These are phyloP conservation scores for Cryphonectria radicalis DNA, from an alignment of 2,329 filamentous ascomycete species.

Conservation along the genomic window DNA sequence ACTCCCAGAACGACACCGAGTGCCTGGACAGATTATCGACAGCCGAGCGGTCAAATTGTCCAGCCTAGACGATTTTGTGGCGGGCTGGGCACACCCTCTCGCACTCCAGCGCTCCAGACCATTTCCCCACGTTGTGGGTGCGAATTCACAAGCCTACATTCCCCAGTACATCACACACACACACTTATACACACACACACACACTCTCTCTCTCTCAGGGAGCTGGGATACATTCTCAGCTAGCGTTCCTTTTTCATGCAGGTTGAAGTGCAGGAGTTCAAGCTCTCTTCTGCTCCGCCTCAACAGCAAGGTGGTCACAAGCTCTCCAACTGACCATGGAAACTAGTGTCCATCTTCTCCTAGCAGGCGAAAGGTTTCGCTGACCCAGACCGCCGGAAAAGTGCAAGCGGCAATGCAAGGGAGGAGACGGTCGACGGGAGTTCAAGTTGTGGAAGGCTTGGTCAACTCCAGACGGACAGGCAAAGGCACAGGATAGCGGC, in stretches of 20 bases:
- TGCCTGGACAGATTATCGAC: neutral
- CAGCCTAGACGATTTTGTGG: neutral
- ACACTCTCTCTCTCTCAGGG: neutral
- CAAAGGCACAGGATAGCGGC: neutral
- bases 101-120: neutral
- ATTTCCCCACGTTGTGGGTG: neutral
- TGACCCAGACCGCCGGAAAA: conserved; percentile 17
- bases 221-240: neutral
- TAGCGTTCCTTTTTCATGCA: neutral
- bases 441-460: conserved; percentile 1
- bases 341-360: neutral
- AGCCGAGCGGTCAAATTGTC: neutral
- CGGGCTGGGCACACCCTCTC: neutral
- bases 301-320: neutral
- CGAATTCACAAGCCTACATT: neutral
- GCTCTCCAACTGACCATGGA: neutral
- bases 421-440: conserved; percentile 10
- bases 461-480: neutral
- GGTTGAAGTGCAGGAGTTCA: neutral
- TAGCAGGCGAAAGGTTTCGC: neutral
- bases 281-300: neutral
- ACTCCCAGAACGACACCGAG: neutral
- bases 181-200: neutral
- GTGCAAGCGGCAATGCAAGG: conserved; percentile 19
- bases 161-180: neutral